Conservation (phyloP, 2,329 filamentous ascomycete species). For the Dactylellina drechsleri region DNA sequence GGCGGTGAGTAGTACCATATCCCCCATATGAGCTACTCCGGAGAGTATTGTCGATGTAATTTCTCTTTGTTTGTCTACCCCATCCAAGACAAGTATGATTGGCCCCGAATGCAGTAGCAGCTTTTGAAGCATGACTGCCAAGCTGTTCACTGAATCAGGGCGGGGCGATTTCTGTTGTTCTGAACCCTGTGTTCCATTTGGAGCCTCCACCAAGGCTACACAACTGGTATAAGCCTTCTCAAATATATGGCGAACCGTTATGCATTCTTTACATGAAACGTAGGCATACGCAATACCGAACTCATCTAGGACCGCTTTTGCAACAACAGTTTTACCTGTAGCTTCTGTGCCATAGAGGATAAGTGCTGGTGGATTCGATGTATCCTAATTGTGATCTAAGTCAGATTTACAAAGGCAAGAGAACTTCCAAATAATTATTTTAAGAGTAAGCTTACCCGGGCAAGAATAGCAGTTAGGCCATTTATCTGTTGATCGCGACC, state of each 20-base stretch:
- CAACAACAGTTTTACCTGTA: slow-evolving; percentile 83
- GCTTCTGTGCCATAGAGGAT: slow-evolving; percentile 85
- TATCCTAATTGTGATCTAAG: slow-evolving; percentile 65
- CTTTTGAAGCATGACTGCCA: slow-evolving; percentile 76
- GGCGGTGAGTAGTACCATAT: slow-evolving; percentile 69
- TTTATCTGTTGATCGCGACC: slow-evolving; percentile 65
- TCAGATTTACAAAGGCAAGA: neutral
- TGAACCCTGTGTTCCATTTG: slow-evolving; percentile 69
- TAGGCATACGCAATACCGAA: slow-evolving; percentile 69
- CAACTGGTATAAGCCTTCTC: slow-evolving; percentile 68
- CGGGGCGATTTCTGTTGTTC: slow-evolving; percentile 66
- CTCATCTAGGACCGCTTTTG: slow-evolving; percentile 70
- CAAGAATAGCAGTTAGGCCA: slow-evolving; percentile 63
- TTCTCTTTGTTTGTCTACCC: slow-evolving; percentile 84
- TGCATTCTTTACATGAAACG: slow-evolving; percentile 77
- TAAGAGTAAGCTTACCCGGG: slow-evolving; percentile 58
- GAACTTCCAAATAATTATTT: neutral
- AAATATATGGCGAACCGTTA: slow-evolving; percentile 79
- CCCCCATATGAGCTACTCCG: slow-evolving; percentile 81
- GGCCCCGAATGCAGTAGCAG: slow-evolving; percentile 66
- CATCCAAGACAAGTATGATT: slow-evolving; percentile 77
- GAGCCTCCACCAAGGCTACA: slow-evolving; percentile 7
- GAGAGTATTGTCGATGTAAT: slow-evolving; percentile 80
- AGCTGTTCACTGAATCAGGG: slow-evolving; percentile 69
- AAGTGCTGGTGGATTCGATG: slow-evolving; percentile 77